Evolutionary conservation across 352 stramenopile genomes (phyloP), one percentile per base, ranked within the genome.

Genomic region (Aphanomyces astaci): DNA sequence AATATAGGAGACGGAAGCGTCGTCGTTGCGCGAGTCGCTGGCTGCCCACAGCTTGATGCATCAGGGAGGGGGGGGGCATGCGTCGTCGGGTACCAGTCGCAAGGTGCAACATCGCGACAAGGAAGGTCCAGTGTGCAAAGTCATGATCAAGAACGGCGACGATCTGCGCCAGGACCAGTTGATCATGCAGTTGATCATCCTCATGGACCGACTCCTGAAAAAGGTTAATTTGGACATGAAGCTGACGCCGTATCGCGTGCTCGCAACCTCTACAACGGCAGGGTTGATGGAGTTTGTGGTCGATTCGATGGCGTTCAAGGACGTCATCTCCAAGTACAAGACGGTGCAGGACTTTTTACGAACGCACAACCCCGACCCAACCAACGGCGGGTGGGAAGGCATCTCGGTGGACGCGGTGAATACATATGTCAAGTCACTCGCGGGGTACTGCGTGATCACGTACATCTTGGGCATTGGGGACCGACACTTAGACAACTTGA

Each of bases 131-230:
- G 81, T 87, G 70, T 98, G 97, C 82, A 97, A 96, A 75, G 95
- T 99, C 28, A 99, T 99, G 80, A 96, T 99, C 57, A 99, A 99
- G 81, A 98, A 97, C 55, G 98, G 98, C 30, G 98, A 99, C 79
- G 98, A 99, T 79, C 75, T 99, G 51, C 85, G 97, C 7, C 98
- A 99, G 81, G 98, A 99, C 79, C 97, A 99, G 78, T 82, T 99
- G 57, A 97, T 99, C 59, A 98, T 99, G 75, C 98, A 99, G 82
- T 98, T 99, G 91, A 98, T 99, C 64, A 96, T 97, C 59, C 79
- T 99, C 30, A 99, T 99, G 96, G 97, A 99, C 74, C 86, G 95
- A 5, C 76, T 99, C 32, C 80, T 99, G 39, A 99, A 99, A 79
- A 94, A 98, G 45, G 96, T 98, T 22, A 99, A 98, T 63, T 72